A percentile compares a stretch with the other conserved stretches of the same genome.
phyloP scores from a whole-genome alignment of 139 green algal genomes.

The Haematococcus sp. region DNA sequence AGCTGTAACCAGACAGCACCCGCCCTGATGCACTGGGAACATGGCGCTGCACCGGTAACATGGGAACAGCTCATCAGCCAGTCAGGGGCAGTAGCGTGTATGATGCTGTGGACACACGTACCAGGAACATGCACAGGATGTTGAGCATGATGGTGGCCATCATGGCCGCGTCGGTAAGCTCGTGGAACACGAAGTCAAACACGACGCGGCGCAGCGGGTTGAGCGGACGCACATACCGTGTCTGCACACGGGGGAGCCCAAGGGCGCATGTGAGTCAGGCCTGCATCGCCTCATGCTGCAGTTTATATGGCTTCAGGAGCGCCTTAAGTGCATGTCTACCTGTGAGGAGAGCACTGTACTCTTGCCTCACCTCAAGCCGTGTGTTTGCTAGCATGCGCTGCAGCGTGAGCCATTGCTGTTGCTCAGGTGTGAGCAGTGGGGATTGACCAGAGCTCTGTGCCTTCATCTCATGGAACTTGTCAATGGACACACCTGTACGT shows the following conservation, averaged over 20 bases:
- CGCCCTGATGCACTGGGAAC: neutral
- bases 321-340: neutral
- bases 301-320: neutral
- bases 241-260: neutral
- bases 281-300: too few species aligned
- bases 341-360: too few species aligned
- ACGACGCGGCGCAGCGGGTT: neutral
- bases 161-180: conserved; percentile 18
- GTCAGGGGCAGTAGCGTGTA: too few species aligned
- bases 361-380: neutral
- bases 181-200: neutral
- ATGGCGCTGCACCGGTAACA: too few species aligned
- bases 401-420: conserved; percentile 42
- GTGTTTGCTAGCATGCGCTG: conserved; percentile 25
- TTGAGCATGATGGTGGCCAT: conserved; percentile 25
- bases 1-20: neutral
- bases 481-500: conserved; percentile 37
- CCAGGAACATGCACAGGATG: conserved; percentile 33
- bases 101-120: too few species aligned
- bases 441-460: conserved; percentile 20
- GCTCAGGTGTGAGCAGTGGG: conserved; percentile 38
- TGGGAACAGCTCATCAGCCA: too few species aligned
- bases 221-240: neutral
- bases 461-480: conserved; percentile 54
- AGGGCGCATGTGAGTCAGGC: neutral